These are phyloP conservation scores for Suillus alpinus DNA, from an alignment of 768 basidiomycete genomes.

Conservation along the genomic window DNA sequence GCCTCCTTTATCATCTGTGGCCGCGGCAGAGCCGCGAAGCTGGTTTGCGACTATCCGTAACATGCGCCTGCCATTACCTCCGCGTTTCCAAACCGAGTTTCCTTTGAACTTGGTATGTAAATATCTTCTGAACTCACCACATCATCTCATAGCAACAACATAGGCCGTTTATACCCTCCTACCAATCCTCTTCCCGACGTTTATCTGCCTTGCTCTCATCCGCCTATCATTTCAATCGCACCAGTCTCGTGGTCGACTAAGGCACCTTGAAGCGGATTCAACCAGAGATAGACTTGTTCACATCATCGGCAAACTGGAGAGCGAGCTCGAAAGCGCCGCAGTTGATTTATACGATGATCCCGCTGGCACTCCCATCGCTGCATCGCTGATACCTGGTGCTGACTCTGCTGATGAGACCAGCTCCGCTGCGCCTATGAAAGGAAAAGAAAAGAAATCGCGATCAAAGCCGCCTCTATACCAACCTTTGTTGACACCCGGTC, in stretches of 20 bases:
- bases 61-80: constrained; percentile 49
- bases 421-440: not conserved
- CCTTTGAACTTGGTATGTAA: constrained; percentile 68
- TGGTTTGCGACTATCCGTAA: constrained; percentile 47
- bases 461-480: constrained; percentile 25
- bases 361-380: constrained; percentile 21
- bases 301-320: constrained; percentile 57
- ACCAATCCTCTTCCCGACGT: constrained; percentile 63
- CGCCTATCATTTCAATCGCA: constrained; percentile 57
- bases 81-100: constrained; percentile 55
- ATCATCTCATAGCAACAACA: not conserved
- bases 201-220: constrained; percentile 51
- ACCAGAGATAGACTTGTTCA: constrained; percentile 51
- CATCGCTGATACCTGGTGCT: constrained; percentile 8
- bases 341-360: constrained; percentile 56
- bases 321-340: constrained; percentile 57
- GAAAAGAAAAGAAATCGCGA: constrained; percentile 7
- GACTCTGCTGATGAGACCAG: not conserved
- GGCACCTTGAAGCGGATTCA: constrained; percentile 55
- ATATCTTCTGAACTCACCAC: not conserved
- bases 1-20: constrained; percentile 42
- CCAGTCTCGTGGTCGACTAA: constrained; percentile 63
- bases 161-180: constrained; percentile 54
- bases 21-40: constrained; percentile 38
- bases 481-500: constrained; percentile 52